These are phyloP conservation scores for Farysia itapuensis DNA, from an alignment of 1,284 basidiomycete species.

Conservation along the genomic window DNA sequence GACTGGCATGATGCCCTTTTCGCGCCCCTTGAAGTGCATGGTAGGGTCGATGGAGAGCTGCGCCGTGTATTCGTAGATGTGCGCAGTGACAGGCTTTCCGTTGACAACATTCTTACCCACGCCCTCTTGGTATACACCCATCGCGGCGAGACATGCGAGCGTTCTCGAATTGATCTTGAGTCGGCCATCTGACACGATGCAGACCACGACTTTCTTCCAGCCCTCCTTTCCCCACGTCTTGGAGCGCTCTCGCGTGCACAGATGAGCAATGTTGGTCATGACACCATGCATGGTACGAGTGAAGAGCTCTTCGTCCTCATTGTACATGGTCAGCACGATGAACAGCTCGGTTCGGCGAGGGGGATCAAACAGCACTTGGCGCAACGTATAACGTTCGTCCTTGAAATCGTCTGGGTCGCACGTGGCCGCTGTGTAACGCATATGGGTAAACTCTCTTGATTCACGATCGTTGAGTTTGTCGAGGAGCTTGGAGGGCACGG, in stretches of 20 bases:
- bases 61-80: conserved; percentile 75
- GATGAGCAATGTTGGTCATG: conserved; percentile 63
- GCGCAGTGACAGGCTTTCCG: conserved; percentile 80
- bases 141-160: conserved; percentile 78
- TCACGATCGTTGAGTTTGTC: conserved; percentile 74
- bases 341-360: conserved; percentile 55
- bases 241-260: conserved; percentile 77
- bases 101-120: conserved; percentile 89
- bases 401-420: conserved; percentile 81
- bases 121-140: conserved; percentile 87
- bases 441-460: conserved; percentile 79
- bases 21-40: conserved; percentile 78
- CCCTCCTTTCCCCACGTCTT: conserved; percentile 95
- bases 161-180: conserved; percentile 89
- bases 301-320: conserved; percentile 50
- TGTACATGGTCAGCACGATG: conserved; percentile 58
- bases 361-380: conserved; percentile 54
- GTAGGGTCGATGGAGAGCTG: conserved; percentile 78
- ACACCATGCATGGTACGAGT: conserved; percentile 57
- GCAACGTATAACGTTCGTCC: conserved; percentile 60
- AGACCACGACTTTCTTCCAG: conserved; percentile 77
- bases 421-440: conserved; percentile 62
- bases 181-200: conserved; percentile 88
- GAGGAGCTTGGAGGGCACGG: conserved; percentile 49
- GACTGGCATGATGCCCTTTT: conserved; percentile 75